phyloP scores from a whole-genome alignment of 345 rosid species.

The Eucalyptus melliodora region DNA sequence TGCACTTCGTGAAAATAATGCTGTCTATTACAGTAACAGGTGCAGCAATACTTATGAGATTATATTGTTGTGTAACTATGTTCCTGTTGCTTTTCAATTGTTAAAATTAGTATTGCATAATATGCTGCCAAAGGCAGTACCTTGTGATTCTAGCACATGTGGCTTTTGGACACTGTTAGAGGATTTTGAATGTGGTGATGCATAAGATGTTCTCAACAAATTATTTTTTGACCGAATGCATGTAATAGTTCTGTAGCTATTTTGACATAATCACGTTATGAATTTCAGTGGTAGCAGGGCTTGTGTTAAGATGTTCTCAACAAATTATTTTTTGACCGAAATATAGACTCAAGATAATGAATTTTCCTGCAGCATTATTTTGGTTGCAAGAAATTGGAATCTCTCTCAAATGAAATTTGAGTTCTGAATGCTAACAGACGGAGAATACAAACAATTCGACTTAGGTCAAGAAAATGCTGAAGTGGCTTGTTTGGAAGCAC shows the following conservation, averaged over 20 bases:
- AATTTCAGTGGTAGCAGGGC: too few species aligned
- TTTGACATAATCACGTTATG: too few species aligned
- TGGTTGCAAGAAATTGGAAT: too few species aligned
- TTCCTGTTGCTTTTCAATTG: neutral
- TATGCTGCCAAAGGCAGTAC: neutral
- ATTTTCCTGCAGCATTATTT: too few species aligned
- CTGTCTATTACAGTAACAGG: constrained; percentile 92
- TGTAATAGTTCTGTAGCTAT: too few species aligned
- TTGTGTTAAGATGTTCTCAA: too few species aligned
- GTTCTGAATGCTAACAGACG: neutral
- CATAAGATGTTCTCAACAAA: neutral
- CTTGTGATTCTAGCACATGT: neutral
- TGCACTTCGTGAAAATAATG: constrained; percentile 47
- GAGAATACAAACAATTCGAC: neutral
- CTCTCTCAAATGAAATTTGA: neutral
- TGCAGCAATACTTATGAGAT: constrained; percentile 1
- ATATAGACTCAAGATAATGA: too few species aligned
- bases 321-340: too few species aligned
- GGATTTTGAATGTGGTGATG: neutral
- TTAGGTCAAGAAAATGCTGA: neutral
- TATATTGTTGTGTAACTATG: neutral
- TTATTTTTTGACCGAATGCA: neutral
- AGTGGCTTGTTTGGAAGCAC: neutral
- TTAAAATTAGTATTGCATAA: neutral
- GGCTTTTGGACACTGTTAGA: neutral